phyloP scores from a whole-genome alignment of 2,329 filamentous ascomycete genomes.

The Diaporthe velutina region DNA sequence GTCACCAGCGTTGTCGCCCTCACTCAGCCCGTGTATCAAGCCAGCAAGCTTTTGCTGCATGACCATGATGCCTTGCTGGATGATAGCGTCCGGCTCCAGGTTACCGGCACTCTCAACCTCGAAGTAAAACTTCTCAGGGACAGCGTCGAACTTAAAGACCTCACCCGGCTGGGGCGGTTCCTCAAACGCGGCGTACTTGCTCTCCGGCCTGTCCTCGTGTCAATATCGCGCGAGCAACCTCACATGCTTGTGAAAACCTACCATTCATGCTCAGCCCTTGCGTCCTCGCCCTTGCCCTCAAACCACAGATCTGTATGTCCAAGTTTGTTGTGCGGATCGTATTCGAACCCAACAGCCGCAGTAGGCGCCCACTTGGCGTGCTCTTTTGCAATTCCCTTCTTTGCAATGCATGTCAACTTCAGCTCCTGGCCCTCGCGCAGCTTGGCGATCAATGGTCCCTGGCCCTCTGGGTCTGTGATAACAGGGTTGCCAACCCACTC shows the following conservation, averaged over 20 bases:
- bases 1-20: slow-evolving; percentile 63
- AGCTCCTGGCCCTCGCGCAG: slow-evolving; percentile 90
- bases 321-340: slow-evolving; percentile 97
- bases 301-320: slow-evolving; percentile 95
- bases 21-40: slow-evolving; percentile 68
- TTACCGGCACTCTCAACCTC: slow-evolving; percentile 92
- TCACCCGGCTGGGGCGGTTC: slow-evolving; percentile 85
- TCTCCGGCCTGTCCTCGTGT: slow-evolving; percentile 76
- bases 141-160: slow-evolving; percentile 90
- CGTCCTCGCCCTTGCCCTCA: slow-evolving; percentile 61
- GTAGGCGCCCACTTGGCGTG: slow-evolving; percentile 98
- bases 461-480: slow-evolving; percentile 83
- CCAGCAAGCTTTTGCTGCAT: slow-evolving; percentile 91
- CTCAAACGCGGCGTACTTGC: slow-evolving; percentile 83
- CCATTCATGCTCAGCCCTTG: slow-evolving; percentile 80
- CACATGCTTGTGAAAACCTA: slow-evolving; percentile 56
- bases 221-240: slow-evolving; percentile 39
- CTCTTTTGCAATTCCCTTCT: slow-evolving; percentile 99
- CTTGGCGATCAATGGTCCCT: slow-evolving; percentile 90
- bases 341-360: slow-evolving; percentile 94
- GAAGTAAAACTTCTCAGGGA: slow-evolving; percentile 89
- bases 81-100: slow-evolving; percentile 89
- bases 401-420: slow-evolving; percentile 90
- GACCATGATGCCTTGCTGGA: slow-evolving; percentile 88
- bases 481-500: slow-evolving; percentile 84